A percentile compares a stretch with the other conserved stretches of the same genome.
Evolutionary conservation across 1,284 basidiomycete species (phyloP).

Genomic region (Caloboletus firmus): DNA sequence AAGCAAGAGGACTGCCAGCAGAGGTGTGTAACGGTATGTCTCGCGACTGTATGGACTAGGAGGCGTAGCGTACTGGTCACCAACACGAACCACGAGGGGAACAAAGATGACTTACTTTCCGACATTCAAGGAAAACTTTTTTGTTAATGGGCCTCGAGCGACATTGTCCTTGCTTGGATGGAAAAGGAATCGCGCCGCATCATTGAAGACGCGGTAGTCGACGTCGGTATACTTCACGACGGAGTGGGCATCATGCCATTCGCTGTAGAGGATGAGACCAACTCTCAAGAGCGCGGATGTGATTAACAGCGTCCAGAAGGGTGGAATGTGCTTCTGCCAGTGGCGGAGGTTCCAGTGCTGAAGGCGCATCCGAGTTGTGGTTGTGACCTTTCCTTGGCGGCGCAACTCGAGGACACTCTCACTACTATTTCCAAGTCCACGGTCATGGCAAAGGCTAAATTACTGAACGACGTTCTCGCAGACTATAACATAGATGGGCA

Average conservation of each 20-base stretch:
- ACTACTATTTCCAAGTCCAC: not conserved
- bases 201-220: conserved; percentile 94
- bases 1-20: conserved; percentile 80
- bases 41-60: conserved; percentile 88
- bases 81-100: conserved; percentile 1
- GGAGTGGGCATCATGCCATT: conserved; percentile 83
- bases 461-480: not conserved
- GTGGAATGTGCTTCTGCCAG: conserved; percentile 30
- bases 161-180: conserved; percentile 46
- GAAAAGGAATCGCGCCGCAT: conserved; percentile 77
- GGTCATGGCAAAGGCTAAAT: too few relatives aligned
- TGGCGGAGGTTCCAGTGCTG: not conserved
- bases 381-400: not conserved
- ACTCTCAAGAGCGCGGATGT: conserved; percentile 63
- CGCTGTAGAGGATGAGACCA: conserved; percentile 77
- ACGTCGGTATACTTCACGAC: conserved; percentile 96
- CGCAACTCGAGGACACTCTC: not conserved
- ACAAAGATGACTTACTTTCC: conserved; percentile 60
- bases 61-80: conserved; percentile 1
- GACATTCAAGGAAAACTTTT: conserved; percentile 39
- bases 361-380: conserved; percentile 18
- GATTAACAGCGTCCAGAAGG: conserved; percentile 55
- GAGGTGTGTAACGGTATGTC: conserved; percentile 96
- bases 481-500: too few relatives aligned
- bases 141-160: conserved; percentile 64